Percentiles rank a stretch among this genome's conserved stretches.
These are phyloP conservation scores for Candida taoyuanica DNA, from an alignment of 805 yeast species.

Conservation along the genomic window DNA sequence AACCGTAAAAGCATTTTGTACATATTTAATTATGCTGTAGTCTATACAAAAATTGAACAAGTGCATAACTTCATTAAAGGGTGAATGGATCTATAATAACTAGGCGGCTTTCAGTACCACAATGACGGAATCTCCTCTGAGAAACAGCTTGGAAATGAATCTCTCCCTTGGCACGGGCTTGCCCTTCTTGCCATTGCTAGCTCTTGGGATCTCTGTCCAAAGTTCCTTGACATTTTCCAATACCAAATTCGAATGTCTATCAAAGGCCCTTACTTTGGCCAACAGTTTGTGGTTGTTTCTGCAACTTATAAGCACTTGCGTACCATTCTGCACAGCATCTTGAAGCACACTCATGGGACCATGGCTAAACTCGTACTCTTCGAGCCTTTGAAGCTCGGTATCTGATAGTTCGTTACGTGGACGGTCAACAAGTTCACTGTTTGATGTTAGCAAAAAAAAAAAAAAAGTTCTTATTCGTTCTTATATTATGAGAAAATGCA, in stretches of 20 bases:
- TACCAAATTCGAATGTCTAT: conserved; percentile 92
- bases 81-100: not conserved
- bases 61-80: conserved; percentile 9
- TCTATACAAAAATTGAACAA: not conserved
- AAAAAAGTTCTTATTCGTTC: no score
- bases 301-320: conserved; percentile 81
- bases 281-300: conserved; percentile 91
- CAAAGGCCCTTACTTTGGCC: conserved; percentile 90
- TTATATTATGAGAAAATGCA: no score
- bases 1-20: conserved; percentile 1
- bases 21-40: conserved; percentile 1
- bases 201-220: conserved; percentile 63
- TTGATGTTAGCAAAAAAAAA: conserved; percentile 12
- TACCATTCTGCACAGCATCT: conserved; percentile 67
- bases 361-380: conserved; percentile 82
- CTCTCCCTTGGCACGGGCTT: conserved; percentile 66
- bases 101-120: conserved; percentile 57
- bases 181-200: conserved; percentile 65
- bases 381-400: conserved; percentile 72
- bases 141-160: conserved; percentile 82
- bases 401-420: conserved; percentile 79
- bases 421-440: conserved; percentile 61
- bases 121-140: conserved; percentile 94
- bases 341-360: conserved; percentile 93
- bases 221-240: conserved; percentile 86